These are phyloP conservation scores for Phylloporus rhodoxanthus DNA, from an alignment of 768 basidiomycete species.

Conservation along the genomic window DNA sequence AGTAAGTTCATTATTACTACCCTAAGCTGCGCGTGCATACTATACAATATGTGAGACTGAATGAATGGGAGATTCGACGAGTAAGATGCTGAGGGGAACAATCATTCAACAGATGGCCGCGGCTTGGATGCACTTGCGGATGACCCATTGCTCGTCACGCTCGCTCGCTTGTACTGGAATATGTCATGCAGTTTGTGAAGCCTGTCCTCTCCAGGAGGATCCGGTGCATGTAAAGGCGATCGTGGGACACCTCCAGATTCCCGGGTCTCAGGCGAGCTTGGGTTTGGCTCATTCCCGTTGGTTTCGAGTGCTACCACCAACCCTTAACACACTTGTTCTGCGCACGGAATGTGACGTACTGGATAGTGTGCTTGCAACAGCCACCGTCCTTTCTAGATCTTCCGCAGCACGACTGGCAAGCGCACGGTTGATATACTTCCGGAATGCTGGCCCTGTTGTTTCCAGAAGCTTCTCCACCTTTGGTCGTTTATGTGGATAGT, in stretches of 20 bases:
- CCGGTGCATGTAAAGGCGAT: constrained; percentile 29
- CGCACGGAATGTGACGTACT: constrained; percentile 43
- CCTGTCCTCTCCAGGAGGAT: constrained; percentile 51
- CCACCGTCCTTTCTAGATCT: constrained; percentile 73
- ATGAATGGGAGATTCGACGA: constrained; percentile 11
- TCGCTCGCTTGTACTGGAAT: constrained; percentile 73
- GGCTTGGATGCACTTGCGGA: constrained; percentile 20
- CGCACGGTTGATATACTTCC: constrained; percentile 86
- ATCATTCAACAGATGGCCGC: constrained; percentile 18
- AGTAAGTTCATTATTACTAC: constrained; percentile 17
- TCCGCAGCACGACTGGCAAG: constrained; percentile 84
- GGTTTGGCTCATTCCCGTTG: constrained; percentile 38
- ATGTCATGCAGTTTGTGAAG: constrained; percentile 72
- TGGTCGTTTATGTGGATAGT: constrained; percentile 76
- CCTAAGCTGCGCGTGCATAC: constrained; percentile 22
- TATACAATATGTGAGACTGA: constrained; percentile 26
- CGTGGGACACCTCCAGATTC: constrained; percentile 31
- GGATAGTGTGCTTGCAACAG: constrained; percentile 77
- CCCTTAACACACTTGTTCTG: constrained; percentile 6
- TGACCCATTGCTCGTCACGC: constrained; percentile 46
- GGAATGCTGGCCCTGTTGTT: constrained; percentile 82
- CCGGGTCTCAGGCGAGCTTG: constrained; percentile 27
- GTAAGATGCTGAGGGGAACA: constrained; percentile 14
- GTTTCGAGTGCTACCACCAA: constrained; percentile 54
- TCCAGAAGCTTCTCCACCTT: constrained; percentile 86